Base-by-base conservation (phyloP, 768 basidiomycete species). In the Lentinula raphanica region DNA sequence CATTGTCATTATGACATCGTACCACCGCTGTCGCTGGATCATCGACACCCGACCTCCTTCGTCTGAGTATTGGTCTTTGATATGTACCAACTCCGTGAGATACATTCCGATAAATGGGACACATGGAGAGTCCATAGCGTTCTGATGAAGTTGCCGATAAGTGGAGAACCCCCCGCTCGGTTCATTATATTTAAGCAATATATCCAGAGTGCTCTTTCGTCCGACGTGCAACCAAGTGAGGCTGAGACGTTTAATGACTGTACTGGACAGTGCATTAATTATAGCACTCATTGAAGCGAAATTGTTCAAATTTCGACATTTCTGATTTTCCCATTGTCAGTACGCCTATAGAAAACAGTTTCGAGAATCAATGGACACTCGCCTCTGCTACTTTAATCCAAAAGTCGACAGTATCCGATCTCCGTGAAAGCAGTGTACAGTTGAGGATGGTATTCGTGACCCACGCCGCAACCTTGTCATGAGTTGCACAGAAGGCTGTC, bases 321-420 rank as follows among this genome's bases (percentile, higher is more conserved):
- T 86, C 88, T 90, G 64, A 13, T 35, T 35, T 59, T n/a, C 60
- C 54, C 8, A 31, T 28, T 8, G n/a, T 58, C 17, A 28, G 25
- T 28, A 55, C 46, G n/a, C 9, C 21, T 6, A 27, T 29, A 46
- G 13, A 54, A 49, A 25, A 42, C 28, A 19, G 21, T 28, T n/a
- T 13, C 8, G 15, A 21, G n/a, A 40, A 25, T 8, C 2, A 12
- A 19, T 19, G 42, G 36, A n/a, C 12, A 68, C 80, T 64, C 63
- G 88, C 89, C 79, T 91, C 87, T 7, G 89, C 87, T 19, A 89
- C 85, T 65, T 81, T 85, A 62, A 90, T 85, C 88, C 88, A 91
- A 65, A 85, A 81, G 59, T 88, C 86, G 36, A 88, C 71, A 15
- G 76, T 79, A 56, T 84, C 78, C 7, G 84, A 79, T 44, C 87